Base-by-base conservation (phyloP, 2,329 filamentous ascomycete genomes). In the Didymosphaeria variabile region DNA sequence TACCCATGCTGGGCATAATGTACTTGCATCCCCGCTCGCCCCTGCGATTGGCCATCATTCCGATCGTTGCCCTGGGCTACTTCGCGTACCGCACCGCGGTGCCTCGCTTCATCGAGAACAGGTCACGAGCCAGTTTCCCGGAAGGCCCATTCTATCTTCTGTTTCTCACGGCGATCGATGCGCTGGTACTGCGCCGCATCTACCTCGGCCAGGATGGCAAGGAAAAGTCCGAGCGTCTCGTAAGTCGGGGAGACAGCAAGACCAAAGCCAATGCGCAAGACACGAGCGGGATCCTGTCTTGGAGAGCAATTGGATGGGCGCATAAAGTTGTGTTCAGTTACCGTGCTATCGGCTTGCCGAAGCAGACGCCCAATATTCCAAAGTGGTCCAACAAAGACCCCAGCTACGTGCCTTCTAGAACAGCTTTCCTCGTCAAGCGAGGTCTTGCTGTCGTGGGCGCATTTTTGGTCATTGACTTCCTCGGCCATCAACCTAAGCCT, bases 11-110 rank as follows among this genome's bases (percentile, higher is more conserved):
- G 51, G 36, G 34, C 19, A 15, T 54, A 9, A 44, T 54, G 36
- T 54, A 52, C 34, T 19, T 54, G 51, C 51, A 40, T 19, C 51
- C 51, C 36, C 51, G 36, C 51, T 54, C 51, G 51, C 51, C 51
- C 51, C 29, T 54, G 51, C 36, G 36, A 15, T 23, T 54, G 36
- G 36, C 51, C 36, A 54, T 54, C 51, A 42, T 54, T 54, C 51
- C 51, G 19, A 29, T 54, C 36, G 36, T 54, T 54, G 36, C 23
- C 36, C 23, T 54, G 51, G 36, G 51, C 8, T 54, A 54, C 36
- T 54, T 54, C 36, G 50, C 50, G 13, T 53, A 42, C 23, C 36
- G 50, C 50, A 53, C 50, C 13, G 12, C 34, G 12, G 50, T 53
- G 21, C 36, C 50, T 26, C 34, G 50, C 34, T 53, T 53, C 50